Conservation (phyloP, 768 basidiomycete genomes). For the Leccinum imitatum region DNA sequence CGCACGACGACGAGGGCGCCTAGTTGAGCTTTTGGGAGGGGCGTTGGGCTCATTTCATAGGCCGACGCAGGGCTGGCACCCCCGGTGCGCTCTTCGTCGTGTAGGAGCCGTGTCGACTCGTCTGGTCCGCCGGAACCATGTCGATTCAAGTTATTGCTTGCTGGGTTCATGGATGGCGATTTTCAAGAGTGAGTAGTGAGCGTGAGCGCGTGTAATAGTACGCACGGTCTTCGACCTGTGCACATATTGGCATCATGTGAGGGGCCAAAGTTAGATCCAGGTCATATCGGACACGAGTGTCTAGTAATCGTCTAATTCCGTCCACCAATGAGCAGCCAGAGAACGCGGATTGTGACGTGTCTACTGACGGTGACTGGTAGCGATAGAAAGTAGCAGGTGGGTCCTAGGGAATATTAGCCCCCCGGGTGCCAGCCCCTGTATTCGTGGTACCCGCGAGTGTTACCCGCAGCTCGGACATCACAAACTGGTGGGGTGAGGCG, state of each 20-base stretch:
- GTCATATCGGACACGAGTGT: not conserved
- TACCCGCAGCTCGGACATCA: no score
- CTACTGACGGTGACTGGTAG: not conserved
- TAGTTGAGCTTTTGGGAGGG: slow-evolving; percentile 5
- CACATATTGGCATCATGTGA: not conserved
- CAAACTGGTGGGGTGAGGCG: not conserved
- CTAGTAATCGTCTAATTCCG: not conserved
- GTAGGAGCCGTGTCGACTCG: slow-evolving; percentile 5
- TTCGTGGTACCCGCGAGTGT: not conserved
- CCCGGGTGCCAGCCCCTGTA: not conserved
- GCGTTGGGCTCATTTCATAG: not conserved
- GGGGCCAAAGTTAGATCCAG: not conserved
- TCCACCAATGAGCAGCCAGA: not conserved
- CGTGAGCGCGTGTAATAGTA: not conserved
- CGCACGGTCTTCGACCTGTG: not conserved
- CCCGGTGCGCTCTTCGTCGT: not conserved
- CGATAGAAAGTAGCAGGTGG: not conserved
- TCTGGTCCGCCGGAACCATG: not conserved
- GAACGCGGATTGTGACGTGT: not conserved
- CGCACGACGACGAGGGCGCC: not conserved
- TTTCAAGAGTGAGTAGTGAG: not conserved
- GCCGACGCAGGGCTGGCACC: not conserved
- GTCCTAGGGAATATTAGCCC: not conserved
- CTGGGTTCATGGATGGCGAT: not conserved
- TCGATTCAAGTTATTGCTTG: not conserved